Evolutionary conservation across 2,329 filamentous ascomycete genomes (phyloP), one percentile per base, ranked within the genome.

Genomic region (Exserohilum rostratum): DNA sequence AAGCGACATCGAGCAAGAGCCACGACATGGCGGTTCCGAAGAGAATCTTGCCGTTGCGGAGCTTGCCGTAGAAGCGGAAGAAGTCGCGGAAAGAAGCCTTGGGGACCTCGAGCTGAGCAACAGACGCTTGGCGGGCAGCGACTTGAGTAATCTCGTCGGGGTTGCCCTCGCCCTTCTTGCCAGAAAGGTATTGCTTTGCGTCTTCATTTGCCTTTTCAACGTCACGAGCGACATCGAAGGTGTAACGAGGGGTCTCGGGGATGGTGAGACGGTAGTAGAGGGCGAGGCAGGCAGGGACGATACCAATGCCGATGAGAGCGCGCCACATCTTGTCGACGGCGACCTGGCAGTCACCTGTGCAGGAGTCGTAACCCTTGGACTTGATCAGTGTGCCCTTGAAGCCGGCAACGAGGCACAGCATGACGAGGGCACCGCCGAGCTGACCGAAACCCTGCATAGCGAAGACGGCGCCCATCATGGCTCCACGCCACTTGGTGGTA

Each of bases 1-100:
- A 77, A 69, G 82, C 82, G 35, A 85, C 80, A 69, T 93, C 90
- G 48, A 90, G 70, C 1, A 73, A 51, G 1, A 73, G 65, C 90
- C 91, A 96, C 2, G 90, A 93, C 35, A 88, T 88, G 11, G 90
- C 89, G 11, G 90, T 93, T n/a, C 90, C 90, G 37, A 91, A 79
- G 0, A 91, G 83, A 25, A 92, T 82, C 69, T 87, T 85, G 50
- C 83, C 86, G 71, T 93, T 87, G 78, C 86, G 89, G 80, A 84
- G 86, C 69, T 88, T 84, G 53, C 80, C 72, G 74, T 91, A 93
- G 78, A 93, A 88, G 30, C 74, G 74, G 74, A 79, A 72, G 78
- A 95, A 95, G 76, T 96, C 91, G 17, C 67, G 60, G 81, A 84
- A 90, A 61, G 86, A 87, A 33, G 90, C 88, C 79, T 90, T 88